Percentiles rank a stretch among this genome's conserved stretches.
These are phyloP conservation scores for Botryotinia globosa DNA, from an alignment of 2,329 filamentous ascomycete genomes.

Conservation along the genomic window DNA sequence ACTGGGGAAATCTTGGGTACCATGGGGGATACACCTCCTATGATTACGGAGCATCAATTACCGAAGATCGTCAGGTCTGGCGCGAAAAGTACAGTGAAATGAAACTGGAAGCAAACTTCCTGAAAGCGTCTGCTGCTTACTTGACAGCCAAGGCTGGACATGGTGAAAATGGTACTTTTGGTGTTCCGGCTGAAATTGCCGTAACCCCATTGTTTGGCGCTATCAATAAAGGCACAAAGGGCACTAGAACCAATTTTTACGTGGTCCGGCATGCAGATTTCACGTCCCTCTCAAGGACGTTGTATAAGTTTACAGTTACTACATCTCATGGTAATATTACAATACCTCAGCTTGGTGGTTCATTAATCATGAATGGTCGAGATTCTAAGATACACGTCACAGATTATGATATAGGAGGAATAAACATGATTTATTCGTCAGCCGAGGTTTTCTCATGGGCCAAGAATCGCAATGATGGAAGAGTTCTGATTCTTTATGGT, in stretches of 20 bases:
- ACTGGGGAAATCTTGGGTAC: constrained; percentile 77
- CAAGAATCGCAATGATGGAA: constrained; percentile 50
- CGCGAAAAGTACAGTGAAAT: constrained; percentile 29
- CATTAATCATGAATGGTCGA: constrained; percentile 54
- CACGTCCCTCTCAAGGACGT: constrained; percentile 13
- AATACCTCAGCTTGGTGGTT: constrained; percentile 56
- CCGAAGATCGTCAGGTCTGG: constrained; percentile 23
- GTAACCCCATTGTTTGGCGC: constrained; percentile 56
- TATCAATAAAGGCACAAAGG: constrained; percentile 34
- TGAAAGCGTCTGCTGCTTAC: constrained; percentile 27
- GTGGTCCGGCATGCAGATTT: constrained; percentile 64
- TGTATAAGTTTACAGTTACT: constrained; percentile 45
- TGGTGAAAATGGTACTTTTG: constrained; percentile 38
- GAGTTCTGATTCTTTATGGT: constrained; percentile 60
- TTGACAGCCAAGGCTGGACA: constrained; percentile 51
- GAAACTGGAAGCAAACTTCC: constrained; percentile 29
- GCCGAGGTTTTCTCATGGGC: constrained; percentile 68
- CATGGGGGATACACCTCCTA: constrained; percentile 59
- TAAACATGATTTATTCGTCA: constrained; percentile 60
- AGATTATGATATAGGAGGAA: constrained; percentile 58
- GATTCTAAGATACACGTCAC: constrained; percentile 65
- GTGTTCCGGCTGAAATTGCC: constrained; percentile 60
- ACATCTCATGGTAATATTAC: constrained; percentile 54
- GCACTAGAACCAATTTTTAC: constrained; percentile 56
- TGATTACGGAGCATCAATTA: constrained; percentile 40